Evolutionary conservation across 345 rosid species (phyloP), one percentile per base, ranked within the genome.

Genomic region (Nasturtium officinale): DNA sequence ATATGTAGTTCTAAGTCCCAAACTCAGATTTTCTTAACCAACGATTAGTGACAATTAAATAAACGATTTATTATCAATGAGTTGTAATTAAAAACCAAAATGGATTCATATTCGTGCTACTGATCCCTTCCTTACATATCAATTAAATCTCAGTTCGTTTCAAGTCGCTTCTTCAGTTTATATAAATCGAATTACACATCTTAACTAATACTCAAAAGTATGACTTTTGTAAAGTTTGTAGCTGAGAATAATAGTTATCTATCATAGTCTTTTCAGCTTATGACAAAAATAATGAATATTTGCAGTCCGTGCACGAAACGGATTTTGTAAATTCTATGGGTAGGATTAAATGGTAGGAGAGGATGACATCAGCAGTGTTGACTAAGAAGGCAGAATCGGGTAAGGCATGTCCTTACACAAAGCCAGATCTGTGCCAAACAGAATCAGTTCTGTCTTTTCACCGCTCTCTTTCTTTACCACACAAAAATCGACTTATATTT

Each of bases 401-500:
- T 62, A 69, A 69, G 66, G 53, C 43, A 46, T 53, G 23, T 67
- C 47, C 73, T 68, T 68, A 58, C 74, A 53, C 56, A 63, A 61
- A 69, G 71, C 53, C 75, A 62, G 54, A 63, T 77, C 76, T 77
- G 76, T 46, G 76, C 66, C 60, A 47, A 69, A 64, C 80, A 70
- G 76, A 70, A 77, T 77, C 80, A 29, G 10, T 64, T 77, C 29
- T 70, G 76, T 77, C 75, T 63, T 63, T 62, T 77, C 80, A 47
- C 52, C 33, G 15, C 8, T 23, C 3, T 33, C 18, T 57, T 5
- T 15, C 7, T 35, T 61, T 28, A 75, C 61, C 46, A 23, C 59
- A 16, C 52, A 57, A 47, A 46, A 47, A 47, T 51, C 29, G 29
- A 26, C 30, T 43, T 60, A 35, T 35, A 2, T 63, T 30, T 53